These are phyloP conservation scores for Lagenaria siceraria DNA, from an alignment of 306 rosid genomes.

Conservation along the genomic window DNA sequence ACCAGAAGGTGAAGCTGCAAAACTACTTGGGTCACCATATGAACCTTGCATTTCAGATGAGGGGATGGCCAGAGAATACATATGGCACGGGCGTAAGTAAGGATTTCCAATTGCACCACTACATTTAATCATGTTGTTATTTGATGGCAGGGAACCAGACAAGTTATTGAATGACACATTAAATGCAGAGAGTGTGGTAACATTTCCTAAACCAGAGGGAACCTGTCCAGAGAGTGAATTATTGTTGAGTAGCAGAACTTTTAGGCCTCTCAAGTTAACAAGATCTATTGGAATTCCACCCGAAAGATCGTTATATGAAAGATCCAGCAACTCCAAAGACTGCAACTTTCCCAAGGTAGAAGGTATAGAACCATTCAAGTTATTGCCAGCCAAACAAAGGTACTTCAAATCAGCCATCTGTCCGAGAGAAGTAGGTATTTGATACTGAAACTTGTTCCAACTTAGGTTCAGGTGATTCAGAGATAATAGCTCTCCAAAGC, in stretches of 20 bases:
- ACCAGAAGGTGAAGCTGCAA: constrained; percentile 27
- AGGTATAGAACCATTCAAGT: constrained; percentile 55
- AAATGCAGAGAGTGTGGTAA: constrained; percentile 49
- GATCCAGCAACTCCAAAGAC: constrained; percentile 60
- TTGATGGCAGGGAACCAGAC: constrained; percentile 65
- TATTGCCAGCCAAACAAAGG: constrained; percentile 64
- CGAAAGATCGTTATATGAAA: constrained; percentile 54
- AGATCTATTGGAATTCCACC: constrained; percentile 68
- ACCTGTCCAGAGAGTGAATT: constrained; percentile 75
- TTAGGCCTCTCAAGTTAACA: constrained; percentile 46
- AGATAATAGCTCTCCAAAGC: constrained; percentile 33
- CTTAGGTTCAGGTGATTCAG: constrained; percentile 62
- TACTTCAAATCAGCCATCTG: constrained; percentile 37
- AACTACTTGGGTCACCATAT: constrained; percentile 16
- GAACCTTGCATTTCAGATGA: constrained; percentile 40
- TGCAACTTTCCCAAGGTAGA: constrained; percentile 45
- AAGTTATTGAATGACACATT: constrained; percentile 87
- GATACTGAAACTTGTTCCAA: constrained; percentile 46
- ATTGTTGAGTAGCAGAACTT: constrained; percentile 52
- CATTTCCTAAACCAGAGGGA: constrained; percentile 68
- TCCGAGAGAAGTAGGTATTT: constrained; percentile 48
- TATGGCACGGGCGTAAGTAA: constrained; percentile 35
- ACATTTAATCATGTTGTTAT: constrained; percentile 52
- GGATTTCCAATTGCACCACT: constrained; percentile 77
- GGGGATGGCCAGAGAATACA: constrained; percentile 29